These are phyloP conservation scores for Citeromyces matritensis DNA, from an alignment of 805 yeast species.

Conservation along the genomic window DNA sequence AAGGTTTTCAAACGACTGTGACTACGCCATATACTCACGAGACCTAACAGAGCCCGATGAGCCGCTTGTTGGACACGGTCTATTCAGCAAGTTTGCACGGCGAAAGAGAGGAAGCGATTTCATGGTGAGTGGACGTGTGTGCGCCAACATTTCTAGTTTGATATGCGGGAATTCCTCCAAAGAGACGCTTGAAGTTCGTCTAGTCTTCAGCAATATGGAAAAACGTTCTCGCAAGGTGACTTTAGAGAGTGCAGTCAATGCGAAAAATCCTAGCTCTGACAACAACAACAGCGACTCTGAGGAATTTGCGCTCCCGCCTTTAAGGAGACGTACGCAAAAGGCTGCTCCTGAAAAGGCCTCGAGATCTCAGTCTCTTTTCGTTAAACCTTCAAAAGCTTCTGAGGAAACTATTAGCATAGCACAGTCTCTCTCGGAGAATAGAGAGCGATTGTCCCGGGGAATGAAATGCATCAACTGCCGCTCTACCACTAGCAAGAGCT, in stretches of 20 bases:
- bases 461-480: slow-evolving; percentile 16
- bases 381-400: slow-evolving; percentile 10
- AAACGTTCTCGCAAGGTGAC: background rate
- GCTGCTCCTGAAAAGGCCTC: slow-evolving; percentile 9
- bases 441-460: slow-evolving; percentile 4
- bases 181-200: slow-evolving; percentile 41
- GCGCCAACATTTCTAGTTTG: slow-evolving; percentile 27
- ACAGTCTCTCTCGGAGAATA: background rate
- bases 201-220: slow-evolving; percentile 22
- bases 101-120: slow-evolving; percentile 9
- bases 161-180: slow-evolving; percentile 10
- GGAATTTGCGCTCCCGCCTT: background rate
- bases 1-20: slow-evolving; percentile 17
- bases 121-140: slow-evolving; percentile 39
- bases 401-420: slow-evolving; percentile 8
- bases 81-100: slow-evolving; percentile 16
- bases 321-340: background rate
- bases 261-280: slow-evolving; percentile 4
- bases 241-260: slow-evolving; percentile 1
- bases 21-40: slow-evolving; percentile 30
- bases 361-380: slow-evolving; percentile 16
- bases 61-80: slow-evolving; percentile 31
- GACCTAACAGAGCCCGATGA: slow-evolving; percentile 36
- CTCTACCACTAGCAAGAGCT: slow-evolving; percentile 13
- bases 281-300: slow-evolving; percentile 3